These are phyloP conservation scores for Scopulariopsis brevicaulis DNA, from an alignment of 2,329 filamentous ascomycete species.

Conservation along the genomic window DNA sequence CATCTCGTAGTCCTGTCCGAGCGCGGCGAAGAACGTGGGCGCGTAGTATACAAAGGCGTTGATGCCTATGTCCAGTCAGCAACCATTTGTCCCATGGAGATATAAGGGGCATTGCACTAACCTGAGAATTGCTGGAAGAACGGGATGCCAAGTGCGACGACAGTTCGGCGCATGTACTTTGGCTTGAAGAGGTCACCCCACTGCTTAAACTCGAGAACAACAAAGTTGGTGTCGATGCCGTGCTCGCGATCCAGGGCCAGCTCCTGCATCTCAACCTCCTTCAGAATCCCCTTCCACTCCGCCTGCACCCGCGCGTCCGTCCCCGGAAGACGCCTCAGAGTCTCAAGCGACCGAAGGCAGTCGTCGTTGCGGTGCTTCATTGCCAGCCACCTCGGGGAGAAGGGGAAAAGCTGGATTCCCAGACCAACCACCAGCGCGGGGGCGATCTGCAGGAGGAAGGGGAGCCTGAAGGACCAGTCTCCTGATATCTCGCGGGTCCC, in stretches of 20 bases:
- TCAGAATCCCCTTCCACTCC: slow-evolving; percentile 36
- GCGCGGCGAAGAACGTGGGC: slow-evolving; percentile 13
- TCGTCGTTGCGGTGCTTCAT: slow-evolving; percentile 25
- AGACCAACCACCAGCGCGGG: slow-evolving; percentile 22
- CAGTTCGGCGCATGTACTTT: slow-evolving; percentile 28
- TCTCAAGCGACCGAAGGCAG: slow-evolving; percentile 20
- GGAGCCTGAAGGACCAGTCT: slow-evolving; percentile 31
- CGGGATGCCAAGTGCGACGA: slow-evolving; percentile 24
- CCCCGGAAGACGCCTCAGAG: slow-evolving; percentile 26
- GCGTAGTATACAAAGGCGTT: slow-evolving; percentile 16
- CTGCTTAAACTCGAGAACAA: slow-evolving; percentile 24
- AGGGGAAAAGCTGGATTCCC: slow-evolving; percentile 32
- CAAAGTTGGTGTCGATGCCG: neutral
- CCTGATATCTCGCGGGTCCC: slow-evolving; percentile 29
- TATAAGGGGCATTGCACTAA: neutral
- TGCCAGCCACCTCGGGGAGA: slow-evolving; percentile 31
- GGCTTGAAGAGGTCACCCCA: slow-evolving; percentile 35
- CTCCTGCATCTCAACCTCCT: slow-evolving; percentile 33
- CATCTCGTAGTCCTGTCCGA: slow-evolving; percentile 15
- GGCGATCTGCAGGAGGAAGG: slow-evolving; percentile 32
- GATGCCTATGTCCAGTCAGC: slow-evolving; percentile 8
- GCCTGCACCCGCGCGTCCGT: slow-evolving; percentile 28
- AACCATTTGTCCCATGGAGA: no score
- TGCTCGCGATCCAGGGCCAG: slow-evolving; percentile 17
- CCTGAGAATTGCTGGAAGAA: slow-evolving; percentile 30